phyloP scores from a whole-genome alignment of 257 asterid genomes.

The Sherardia arvensis region DNA sequence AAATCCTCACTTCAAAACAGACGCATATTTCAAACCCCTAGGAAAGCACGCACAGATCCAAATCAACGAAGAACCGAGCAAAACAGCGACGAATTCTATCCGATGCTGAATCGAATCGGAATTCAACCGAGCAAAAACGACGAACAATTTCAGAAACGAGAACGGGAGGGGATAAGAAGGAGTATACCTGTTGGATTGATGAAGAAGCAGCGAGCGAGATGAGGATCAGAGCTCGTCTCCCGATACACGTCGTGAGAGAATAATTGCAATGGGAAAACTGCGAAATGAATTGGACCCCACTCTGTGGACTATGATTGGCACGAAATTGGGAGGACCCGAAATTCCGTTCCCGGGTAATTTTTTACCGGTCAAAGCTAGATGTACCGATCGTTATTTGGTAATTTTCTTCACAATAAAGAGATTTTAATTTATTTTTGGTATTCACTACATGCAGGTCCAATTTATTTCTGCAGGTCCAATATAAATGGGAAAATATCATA shows the following conservation, averaged over 20 bases:
- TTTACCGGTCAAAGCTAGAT: background rate
- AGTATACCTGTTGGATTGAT: conserved; percentile 3
- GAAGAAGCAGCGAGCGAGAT: conserved; percentile 1
- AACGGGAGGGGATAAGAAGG: background rate
- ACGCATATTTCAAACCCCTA: background rate
- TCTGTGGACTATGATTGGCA: background rate
- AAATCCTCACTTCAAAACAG: too few relatives aligned
- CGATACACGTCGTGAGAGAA: background rate
- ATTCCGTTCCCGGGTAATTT: background rate
- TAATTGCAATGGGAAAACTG: conserved; percentile 4
- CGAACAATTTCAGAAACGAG: background rate
- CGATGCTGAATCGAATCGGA: background rate
- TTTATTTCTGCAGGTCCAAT: too few relatives aligned
- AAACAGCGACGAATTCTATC: background rate
- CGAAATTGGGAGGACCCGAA: background rate
- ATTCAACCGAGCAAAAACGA: background rate
- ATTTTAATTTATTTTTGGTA: too few relatives aligned
- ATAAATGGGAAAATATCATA: too few relatives aligned
- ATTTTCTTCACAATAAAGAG: too few relatives aligned
- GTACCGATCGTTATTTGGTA: background rate
- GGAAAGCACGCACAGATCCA: conserved; percentile 6
- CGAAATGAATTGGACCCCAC: background rate
- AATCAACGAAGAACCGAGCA: background rate
- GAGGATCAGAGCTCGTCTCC: background rate
- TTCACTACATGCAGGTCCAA: too few relatives aligned